Evolutionary conservation across 2,329 filamentous ascomycete species (phyloP), one percentile per base, ranked within the genome.

Genomic region (Fusarium sp.): DNA sequence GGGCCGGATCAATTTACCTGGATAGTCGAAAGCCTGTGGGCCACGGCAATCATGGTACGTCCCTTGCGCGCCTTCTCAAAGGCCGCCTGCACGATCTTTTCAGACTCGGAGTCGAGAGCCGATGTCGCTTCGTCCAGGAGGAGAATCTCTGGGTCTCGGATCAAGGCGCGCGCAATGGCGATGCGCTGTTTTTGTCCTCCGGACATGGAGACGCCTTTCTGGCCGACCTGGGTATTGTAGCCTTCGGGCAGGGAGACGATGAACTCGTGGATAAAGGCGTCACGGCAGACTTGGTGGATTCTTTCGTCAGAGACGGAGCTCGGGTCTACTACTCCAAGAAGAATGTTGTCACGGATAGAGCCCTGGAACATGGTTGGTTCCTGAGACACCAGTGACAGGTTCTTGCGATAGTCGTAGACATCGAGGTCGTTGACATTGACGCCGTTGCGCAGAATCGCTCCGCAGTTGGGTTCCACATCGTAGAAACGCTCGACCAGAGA

Each of bases 151-250:
- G 91, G 91, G 12, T 88, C 81, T 3, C 91, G 84, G 3, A 92
- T 86, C 0, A 94, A 81, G 1, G 91, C 91, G 1, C 92, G 85
- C 0, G 92, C 91, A 58, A 93, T 92, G 6, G 89, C 87, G 1
- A 94, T 78, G 6, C 91, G 87, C 79, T 94, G 91, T 62, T 91
- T 90, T 78, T 93, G 91, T 0, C 91, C 91, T 15, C 91, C 91
- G 0, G 89, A 91, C 8, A 93, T 81, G 0, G 87, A 88, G 0
- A 91, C 87, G 3, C 92, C 92, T 54, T 87, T 86, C 61, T 89
- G 89, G 13, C 92, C 92, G 34, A 93, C 85, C 54, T 88, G 80
- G 0, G 92, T 94, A 63, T 88, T 83, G 78, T 93, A 93, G 2
- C 91, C 91, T 13, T 90, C 85, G 0, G 91, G 90, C 1, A 94